phyloP scores from a whole-genome alignment of 106 monocot genomes.

The Dendrobium nobile region DNA sequence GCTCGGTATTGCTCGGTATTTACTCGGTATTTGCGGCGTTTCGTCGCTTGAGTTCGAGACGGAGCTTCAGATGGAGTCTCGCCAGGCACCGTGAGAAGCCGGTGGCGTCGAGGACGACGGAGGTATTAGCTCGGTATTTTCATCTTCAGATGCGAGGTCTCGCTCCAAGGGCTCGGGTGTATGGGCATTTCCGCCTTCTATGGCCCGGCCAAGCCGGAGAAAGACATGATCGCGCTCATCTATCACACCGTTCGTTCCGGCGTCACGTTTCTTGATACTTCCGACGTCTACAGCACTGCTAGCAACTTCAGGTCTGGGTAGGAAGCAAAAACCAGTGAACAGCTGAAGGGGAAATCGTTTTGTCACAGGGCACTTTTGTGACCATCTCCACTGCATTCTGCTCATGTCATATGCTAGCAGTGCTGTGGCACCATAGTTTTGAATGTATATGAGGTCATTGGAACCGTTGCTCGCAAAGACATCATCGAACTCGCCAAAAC shows the following conservation, averaged over 20 bases:
- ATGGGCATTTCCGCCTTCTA: slow-evolving; percentile 63
- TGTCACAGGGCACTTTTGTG: slow-evolving; percentile 55
- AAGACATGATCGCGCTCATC: slow-evolving; percentile 41
- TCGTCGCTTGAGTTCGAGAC: too few species aligned
- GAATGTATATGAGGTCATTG: slow-evolving; percentile 64
- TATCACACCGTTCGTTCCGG: slow-evolving; percentile 29
- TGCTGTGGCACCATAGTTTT: slow-evolving; percentile 70
- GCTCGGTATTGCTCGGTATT: too few species aligned
- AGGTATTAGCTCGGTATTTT: too few species aligned
- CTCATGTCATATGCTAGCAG: slow-evolving; percentile 62
- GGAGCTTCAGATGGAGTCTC: too few species aligned
- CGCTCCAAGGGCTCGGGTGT: slow-evolving; percentile 44
- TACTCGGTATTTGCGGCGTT: too few species aligned
- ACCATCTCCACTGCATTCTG: slow-evolving; percentile 71
- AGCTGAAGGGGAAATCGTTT: slow-evolving; percentile 88
- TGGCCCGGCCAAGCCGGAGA: slow-evolving; percentile 40
- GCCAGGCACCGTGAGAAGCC: too few species aligned
- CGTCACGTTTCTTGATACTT: slow-evolving; percentile 38
- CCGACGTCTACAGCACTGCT: slow-evolving; percentile 40
- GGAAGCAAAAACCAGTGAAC: slow-evolving; percentile 78
- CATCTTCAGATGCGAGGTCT: too few species aligned
- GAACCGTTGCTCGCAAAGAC: slow-evolving; percentile 76
- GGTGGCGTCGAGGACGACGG: too few species aligned
- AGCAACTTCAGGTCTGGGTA: slow-evolving; percentile 60
- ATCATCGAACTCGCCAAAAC: slow-evolving; percentile 87